Evolutionary conservation across 192 early-diverging fungal genomes (phyloP), one percentile per base, ranked within the genome.

Genomic region (Mortierella hygrophila): DNA sequence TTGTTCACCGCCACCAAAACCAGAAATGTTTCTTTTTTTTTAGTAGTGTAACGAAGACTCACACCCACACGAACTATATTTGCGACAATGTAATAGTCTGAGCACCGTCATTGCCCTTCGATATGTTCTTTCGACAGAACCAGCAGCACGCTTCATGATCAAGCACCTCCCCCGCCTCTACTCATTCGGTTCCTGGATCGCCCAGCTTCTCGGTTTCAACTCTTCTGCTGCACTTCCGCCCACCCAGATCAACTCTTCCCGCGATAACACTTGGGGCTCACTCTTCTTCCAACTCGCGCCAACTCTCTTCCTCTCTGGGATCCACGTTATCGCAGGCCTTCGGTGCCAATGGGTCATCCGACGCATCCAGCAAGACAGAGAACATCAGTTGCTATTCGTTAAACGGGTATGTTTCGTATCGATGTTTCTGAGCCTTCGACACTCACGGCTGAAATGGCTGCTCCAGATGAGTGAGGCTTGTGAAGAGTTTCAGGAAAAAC

Each of bases 391-490:
- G 11, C 42, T 47, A 18, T 74, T 74, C 20, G 46, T 65, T 21
- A 63, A 52, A 13, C 76, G 82, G 15, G 44, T 74, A 6, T 69
- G 60, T 16, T n/a, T 77, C 20, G 16, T 78, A 6, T 69, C 71
- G 0, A 57, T 32, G 46, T 70, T 83, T 10, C 9, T 83, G 20
- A 2, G 42, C 21, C 44, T 78, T 37, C 82, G 82, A 11, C 72
- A 83, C 26, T 65, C 69, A 63, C 60, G 82, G 38, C 72, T 83
- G 37, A 32, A 20, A 4, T 83, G 82, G 82, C 46, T 83, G 13
- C 46, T 77, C 44, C 35, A 35, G 7, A 65, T 70, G 37, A 83
- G 74, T 40, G 68, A 46, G 38, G 44, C 47, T 0, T 83, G 49
- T 47, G 82, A 83, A 44, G 70, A 74, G 2, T 76, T 44, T 29